Evolutionary conservation across 2,329 filamentous ascomycete genomes (phyloP), one percentile per base, ranked within the genome.

Genomic region (Talaromyces sp.): DNA sequence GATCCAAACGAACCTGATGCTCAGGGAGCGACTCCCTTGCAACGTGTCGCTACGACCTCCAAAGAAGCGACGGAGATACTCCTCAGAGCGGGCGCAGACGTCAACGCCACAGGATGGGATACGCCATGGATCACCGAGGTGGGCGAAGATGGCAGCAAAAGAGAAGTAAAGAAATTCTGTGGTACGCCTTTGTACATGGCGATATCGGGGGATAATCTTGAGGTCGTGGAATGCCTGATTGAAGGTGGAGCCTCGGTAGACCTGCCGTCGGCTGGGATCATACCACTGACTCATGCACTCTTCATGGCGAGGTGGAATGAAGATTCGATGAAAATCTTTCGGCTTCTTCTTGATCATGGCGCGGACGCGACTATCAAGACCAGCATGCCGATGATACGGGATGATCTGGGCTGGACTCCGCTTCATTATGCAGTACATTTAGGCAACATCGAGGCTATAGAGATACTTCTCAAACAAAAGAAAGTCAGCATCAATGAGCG

Each of bases 131-230:
- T 58, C 34, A 17, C 29, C 36, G 34, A 58, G 19, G 22, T 43
- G 22, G 34, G 8, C 13, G 34, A n/a, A n/a, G 3, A 43, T 40
- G 54, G 54, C 7, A 58, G n/a, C n/a, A 11, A 40, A 43, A 43
- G 22, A 40, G 22, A 38, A 27, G 36, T 58, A 43, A 17, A 19
- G 54, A 58, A 8, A 13, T 31, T 27, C 13, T 38, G 17, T 10
- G 54, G 54, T 1, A 38, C 54, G 19, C 54, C 54, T 58, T 13
- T 58, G 31, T 58, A 40, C 15, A 58, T 58, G 54, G 54, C 54
- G 15, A 34, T 58, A 13, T 11, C 3, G 13, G 15, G 5, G 1
- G 22, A 27, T n/a, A 27, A n/a, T 17, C 0, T 40, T 27, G 54
- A 58, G 27, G 11, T 27, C n/a, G 54, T 43, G 19, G 19, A 40